Conservation (phyloP, 2,329 filamentous ascomycete species). For the Geosmithia morbida region DNA sequence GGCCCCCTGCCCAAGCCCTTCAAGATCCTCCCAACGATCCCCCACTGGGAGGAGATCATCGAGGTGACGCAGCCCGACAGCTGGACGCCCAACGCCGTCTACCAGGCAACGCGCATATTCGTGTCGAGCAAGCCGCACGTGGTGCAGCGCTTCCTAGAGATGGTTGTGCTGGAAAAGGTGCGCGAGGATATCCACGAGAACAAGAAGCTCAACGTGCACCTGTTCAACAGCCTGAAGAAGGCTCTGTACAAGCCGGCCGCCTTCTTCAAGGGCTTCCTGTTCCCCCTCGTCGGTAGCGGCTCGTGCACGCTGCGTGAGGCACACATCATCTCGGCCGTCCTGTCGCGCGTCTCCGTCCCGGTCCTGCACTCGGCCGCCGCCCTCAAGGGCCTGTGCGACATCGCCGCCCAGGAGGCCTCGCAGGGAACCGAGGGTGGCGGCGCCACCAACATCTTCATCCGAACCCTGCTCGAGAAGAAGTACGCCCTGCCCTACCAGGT, state of each 20-base stretch:
- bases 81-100: constrained; percentile 63
- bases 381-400: constrained; percentile 82
- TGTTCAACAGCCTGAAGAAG: constrained; percentile 89
- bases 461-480: constrained; percentile 85
- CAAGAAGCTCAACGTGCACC: constrained; percentile 88
- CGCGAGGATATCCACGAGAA: constrained; percentile 87
- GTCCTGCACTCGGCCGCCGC: constrained; percentile 88
- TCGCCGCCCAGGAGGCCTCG: constrained; percentile 79
- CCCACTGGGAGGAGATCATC: constrained; percentile 80
- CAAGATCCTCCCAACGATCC: constrained; percentile 87
- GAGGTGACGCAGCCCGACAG: constrained; percentile 67
- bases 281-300: constrained; percentile 71
- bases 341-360: constrained; percentile 73
- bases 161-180: constrained; percentile 78
- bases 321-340: constrained; percentile 75
- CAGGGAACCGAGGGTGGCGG: constrained; percentile 75
- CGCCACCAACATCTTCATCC: constrained; percentile 90
- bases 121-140: constrained; percentile 68
- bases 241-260: constrained; percentile 84
- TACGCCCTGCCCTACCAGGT: constrained; percentile 93
- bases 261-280: constrained; percentile 94
- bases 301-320: constrained; percentile 90
- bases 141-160: constrained; percentile 74
- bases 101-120: constrained; percentile 85
- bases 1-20: constrained; percentile 96